phyloP scores from a whole-genome alignment of 139 green algal genomes.

The Ulvella scutata region DNA sequence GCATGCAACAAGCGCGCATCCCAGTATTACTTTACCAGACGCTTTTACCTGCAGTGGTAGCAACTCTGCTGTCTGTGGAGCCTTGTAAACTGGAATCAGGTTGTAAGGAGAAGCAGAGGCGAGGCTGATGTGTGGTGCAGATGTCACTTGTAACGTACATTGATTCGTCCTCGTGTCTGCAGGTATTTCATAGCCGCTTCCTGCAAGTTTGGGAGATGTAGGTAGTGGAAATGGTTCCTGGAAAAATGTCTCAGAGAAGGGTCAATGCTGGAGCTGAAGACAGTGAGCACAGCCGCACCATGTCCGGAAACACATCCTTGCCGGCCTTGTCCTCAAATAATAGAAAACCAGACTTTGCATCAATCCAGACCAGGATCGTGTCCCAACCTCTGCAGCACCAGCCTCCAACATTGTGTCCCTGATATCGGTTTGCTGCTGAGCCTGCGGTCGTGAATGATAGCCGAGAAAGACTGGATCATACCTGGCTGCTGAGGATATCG shows the following conservation, averaged over 20 bases:
- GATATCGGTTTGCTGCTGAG: no score
- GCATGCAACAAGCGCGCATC: conserved; percentile 54
- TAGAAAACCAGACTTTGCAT: background rate
- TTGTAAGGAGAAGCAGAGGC: no score
- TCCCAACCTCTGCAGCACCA: background rate
- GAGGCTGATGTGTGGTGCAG: no score
- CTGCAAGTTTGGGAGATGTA: no score
- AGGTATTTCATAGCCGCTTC: background rate
- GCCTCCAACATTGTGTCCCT: no score
- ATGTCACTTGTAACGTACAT: no score
- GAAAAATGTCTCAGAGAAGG: no score
- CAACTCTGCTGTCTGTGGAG: no score
- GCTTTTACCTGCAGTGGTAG: conserved; percentile 20
- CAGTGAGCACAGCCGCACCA: background rate
- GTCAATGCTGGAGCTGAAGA: background rate
- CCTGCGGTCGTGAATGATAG: no score
- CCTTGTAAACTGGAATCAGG: no score
- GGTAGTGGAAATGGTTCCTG: no score
- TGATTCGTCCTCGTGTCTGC: background rate
- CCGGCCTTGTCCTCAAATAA: background rate
- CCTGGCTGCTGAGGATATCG: background rate
- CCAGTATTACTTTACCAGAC: conserved; percentile 56
- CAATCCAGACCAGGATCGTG: background rate
- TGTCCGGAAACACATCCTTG: background rate
- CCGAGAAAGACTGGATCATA: no score